These are phyloP conservation scores for Castanopsis chinensis DNA, from an alignment of 306 rosid species.

Conservation along the genomic window DNA sequence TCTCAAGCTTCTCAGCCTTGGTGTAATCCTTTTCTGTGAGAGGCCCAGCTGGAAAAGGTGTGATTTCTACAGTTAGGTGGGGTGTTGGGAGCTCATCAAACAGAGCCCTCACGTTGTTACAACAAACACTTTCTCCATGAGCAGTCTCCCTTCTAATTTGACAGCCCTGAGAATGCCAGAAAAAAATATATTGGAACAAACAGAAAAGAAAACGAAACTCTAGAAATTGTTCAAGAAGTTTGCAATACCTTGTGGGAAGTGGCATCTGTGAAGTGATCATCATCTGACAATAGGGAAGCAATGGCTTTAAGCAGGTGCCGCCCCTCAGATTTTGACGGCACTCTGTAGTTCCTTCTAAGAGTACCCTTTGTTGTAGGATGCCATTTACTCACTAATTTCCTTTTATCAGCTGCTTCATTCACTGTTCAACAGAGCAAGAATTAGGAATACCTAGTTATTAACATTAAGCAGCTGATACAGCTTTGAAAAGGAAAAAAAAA, in stretches of 20 bases:
- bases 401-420: constrained; percentile 44
- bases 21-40: constrained; percentile 79
- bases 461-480: neutral
- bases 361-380: constrained; percentile 98
- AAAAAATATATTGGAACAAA: neutral
- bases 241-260: constrained; percentile 84
- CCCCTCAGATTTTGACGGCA: constrained; percentile 80
- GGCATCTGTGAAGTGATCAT: constrained; percentile 88
- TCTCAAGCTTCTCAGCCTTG: constrained; percentile 90
- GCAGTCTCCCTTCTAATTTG: constrained; percentile 95
- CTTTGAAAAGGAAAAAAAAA: neutral
- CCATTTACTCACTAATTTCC: constrained; percentile 88
- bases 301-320: constrained; percentile 76
- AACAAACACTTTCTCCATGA: constrained; percentile 97
- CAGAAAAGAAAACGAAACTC: neutral
- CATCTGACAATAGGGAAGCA: constrained; percentile 80
- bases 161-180: constrained; percentile 62
- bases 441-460: neutral
- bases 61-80: constrained; percentile 74
- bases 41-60: constrained; percentile 84
- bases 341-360: constrained; percentile 83
- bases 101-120: constrained; percentile 95
- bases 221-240: neutral
- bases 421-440: constrained; percentile 21
- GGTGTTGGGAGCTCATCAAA: constrained; percentile 98